A percentile compares a stretch with the other conserved stretches of the same genome.
Evolutionary conservation across 2,329 filamentous ascomycete species (phyloP).

Genomic region (Coniochaeta sp.): DNA sequence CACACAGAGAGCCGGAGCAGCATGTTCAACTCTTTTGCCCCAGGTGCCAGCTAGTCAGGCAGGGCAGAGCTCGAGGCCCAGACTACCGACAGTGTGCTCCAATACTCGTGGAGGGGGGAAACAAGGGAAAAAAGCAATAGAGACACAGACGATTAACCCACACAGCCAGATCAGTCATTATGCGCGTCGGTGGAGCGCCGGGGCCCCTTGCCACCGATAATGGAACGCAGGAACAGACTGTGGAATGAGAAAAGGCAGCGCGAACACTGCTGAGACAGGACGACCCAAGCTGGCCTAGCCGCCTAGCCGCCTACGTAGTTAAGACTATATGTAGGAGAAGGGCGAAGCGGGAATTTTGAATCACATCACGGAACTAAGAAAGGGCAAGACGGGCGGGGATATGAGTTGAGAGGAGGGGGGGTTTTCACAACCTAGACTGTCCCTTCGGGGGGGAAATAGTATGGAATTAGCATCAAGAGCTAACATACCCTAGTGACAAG

Average conservation of each 20-base stretch:
- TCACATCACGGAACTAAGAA: background rate
- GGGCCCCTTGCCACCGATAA: background rate
- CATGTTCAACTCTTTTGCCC: background rate
- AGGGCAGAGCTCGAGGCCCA: background rate
- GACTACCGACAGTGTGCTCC: background rate
- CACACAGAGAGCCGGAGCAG: background rate
- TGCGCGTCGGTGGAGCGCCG: background rate
- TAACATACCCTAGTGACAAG: background rate
- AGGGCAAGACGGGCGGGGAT: background rate
- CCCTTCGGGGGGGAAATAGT: background rate
- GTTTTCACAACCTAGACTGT: background rate
- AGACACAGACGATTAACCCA: background rate
- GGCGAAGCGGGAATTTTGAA: background rate
- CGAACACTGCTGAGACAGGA: background rate
- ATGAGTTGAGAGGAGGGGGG: background rate
- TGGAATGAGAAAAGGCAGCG: background rate
- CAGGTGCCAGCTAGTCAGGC: background rate
- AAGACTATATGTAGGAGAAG: background rate
- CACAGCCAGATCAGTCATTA: background rate
- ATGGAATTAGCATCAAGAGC: background rate
- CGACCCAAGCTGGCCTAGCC: background rate
- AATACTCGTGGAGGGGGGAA: background rate
- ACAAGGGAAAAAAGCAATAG: background rate
- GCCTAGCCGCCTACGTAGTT: background rate
- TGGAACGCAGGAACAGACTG: background rate